Percentiles rank a stretch among this genome's conserved stretches.
Evolutionary conservation across 2,329 filamentous ascomycete species (phyloP).

Genomic region (Rhinocladiella mackenziei): DNA sequence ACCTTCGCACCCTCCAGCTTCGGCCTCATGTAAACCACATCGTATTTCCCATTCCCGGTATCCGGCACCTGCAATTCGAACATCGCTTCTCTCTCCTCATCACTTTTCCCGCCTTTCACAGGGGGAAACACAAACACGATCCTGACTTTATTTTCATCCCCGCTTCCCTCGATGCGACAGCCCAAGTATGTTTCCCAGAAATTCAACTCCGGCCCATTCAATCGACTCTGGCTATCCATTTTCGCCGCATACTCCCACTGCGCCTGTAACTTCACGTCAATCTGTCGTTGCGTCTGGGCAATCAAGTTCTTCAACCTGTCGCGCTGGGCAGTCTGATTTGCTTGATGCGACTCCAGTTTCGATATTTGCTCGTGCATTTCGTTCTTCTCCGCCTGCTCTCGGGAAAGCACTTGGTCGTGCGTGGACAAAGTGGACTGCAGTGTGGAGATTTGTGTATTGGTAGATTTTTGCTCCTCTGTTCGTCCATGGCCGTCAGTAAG

Average conservation of each 20-base stretch:
- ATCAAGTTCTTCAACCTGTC: constrained; percentile 56
- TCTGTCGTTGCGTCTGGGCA: constrained; percentile 45
- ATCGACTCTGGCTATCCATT: constrained; percentile 75
- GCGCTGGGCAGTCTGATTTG: constrained; percentile 52
- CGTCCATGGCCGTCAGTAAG: not conserved
- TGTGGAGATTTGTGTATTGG: constrained; percentile 64
- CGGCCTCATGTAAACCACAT: constrained; percentile 74
- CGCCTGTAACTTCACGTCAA: constrained; percentile 43
- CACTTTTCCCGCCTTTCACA: constrained; percentile 50
- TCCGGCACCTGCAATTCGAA: constrained; percentile 68
- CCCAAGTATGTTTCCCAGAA: constrained; percentile 95
- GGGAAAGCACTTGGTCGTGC: constrained; percentile 23
- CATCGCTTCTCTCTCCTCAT: constrained; percentile 72
- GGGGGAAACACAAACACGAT: constrained; percentile 86
- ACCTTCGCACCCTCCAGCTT: constrained; percentile 54
- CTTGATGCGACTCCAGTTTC: constrained; percentile 54
- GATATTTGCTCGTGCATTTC: constrained; percentile 60
- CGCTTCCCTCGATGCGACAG: constrained; percentile 82
- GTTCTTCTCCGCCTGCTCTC: constrained; percentile 48
- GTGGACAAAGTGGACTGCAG: constrained; percentile 44
- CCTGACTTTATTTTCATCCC: constrained; percentile 76
- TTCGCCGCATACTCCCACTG: constrained; percentile 57
- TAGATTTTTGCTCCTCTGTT: constrained; percentile 72
- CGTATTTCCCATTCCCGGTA: constrained; percentile 77
- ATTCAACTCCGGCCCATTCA: constrained; percentile 88